Base-by-base conservation (phyloP, 2,329 filamentous ascomycete genomes). In the Apiospora koreana region DNA sequence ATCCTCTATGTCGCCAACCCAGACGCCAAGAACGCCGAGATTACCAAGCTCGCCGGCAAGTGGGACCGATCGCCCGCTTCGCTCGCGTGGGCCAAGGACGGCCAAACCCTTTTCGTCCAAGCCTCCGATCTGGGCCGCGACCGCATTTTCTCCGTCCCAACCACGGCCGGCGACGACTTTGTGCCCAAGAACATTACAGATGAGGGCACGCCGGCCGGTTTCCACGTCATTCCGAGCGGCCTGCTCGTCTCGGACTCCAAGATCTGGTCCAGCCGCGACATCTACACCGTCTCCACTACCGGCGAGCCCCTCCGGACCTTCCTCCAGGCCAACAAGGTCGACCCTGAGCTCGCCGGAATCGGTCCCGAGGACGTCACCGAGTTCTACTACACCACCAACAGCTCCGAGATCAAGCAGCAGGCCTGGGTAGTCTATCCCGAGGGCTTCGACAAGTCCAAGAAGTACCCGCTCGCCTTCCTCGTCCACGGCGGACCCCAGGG, bases 401-500 rank as follows among this genome's bases (percentile, higher is more conserved):
- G 76, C 45, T 77, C 77, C 41, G 77, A 77, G 71, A 77, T 70
- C 65, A 72, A 78, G 67, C 77, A 77, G 70, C 79, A 80, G 69
- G 73, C 79, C 6, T 80, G 77, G 75, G 76, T 80, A 68, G 73
- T 80, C 38, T 78, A 77, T 64, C 79, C 79, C 12, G 75, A 76
- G 67, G 77, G 73, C 3, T 80, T 80, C 69, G 77, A 77, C 69
- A 74, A 75, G 69, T 75, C 71, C 73, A 80, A 85, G 73, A 86
- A 82, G 72, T 88, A 88, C 72, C 86, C 86, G 7, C 74, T 88
- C 18, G 86, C 86, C 1, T 88, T 86, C 74, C 76, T 88, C 71
- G 82, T 86, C 12, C 86, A 88, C 70, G 86, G 86, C 41, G 86
- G 86, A 0, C 86, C 86, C 0, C 86, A 87, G 72, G 83, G 84